Evolutionary conservation across 371 early-diverging fungal genomes (phyloP), one percentile per base, ranked within the genome.

Genomic region (Mucor racemosus): DNA sequence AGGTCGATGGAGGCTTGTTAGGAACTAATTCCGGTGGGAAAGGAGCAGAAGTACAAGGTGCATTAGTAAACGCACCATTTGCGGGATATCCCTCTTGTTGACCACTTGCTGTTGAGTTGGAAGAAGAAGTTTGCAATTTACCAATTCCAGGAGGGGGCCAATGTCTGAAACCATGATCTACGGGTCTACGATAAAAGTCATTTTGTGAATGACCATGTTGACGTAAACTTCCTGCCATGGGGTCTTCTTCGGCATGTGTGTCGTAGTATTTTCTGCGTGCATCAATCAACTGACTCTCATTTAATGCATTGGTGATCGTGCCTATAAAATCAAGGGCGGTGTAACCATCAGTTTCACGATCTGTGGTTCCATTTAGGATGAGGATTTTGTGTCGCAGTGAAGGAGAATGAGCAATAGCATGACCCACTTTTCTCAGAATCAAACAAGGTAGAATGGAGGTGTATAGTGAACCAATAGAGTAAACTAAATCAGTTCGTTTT

Each of bases 401-500:
- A 15, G 71, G 62, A 1, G 87, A 86, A 21, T 84, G 75, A 21
- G 87, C 85, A 41, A 91, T 84, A 10, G 87, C 79, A 26, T 88
- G 81, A 0, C 90, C 92, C 1, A 90, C 86, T 17, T 86, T 86
- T 40, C 88, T 84, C 17, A 92, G 75, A 35, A 92, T 85, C 33
- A 92, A 72, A 65, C 89, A 88, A 0, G 92, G 92, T 9, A 90
- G 72, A 42, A 92, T 85, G n/a, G 89, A 88, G 1, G 92, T 92
- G 62, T 90, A 92, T 9, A 92, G 75, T 0, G 90, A 90, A 0
- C 92, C 92, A 58, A 90, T 90, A 7, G 90, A 87, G 64, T 89
- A 92, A 7, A 91, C 73, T 7, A 92, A 66, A 0, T 86, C 81
- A 34, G 78, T 72, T 60, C 88, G 86, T n/a, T 72, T 77, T 0